Percentiles rank a stretch among this genome's conserved stretches.
Conservation (phyloP, 106 monocot genomes). For the Apostasia ramifera region DNA sequence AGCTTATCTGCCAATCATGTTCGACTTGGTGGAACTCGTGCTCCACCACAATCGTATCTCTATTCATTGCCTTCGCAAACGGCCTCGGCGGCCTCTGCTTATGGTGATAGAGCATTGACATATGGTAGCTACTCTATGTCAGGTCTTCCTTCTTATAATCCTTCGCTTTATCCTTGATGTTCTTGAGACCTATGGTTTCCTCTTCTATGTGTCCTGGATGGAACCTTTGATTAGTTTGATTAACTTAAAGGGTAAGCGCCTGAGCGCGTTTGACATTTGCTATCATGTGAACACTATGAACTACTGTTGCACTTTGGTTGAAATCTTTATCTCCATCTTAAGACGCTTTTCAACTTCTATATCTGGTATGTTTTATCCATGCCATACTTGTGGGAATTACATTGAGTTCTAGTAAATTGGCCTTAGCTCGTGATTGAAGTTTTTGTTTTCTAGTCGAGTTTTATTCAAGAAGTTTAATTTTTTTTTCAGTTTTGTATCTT, state of each 20-base stretch:
- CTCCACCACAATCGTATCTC: conserved; percentile 21
- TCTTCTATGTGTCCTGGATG: not conserved
- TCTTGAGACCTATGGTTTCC: not conserved
- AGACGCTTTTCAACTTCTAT: not conserved
- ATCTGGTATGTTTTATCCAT: not conserved
- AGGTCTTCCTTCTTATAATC: conserved; percentile 6
- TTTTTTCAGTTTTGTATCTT: too few relatives aligned
- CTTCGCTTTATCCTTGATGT: conserved; percentile 9
- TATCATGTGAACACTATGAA: too few relatives aligned
- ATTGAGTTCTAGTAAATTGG: too few relatives aligned
- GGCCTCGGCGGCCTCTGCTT: conserved; percentile 14
- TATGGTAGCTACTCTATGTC: conserved; percentile 13
- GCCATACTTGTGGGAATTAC: too few relatives aligned
- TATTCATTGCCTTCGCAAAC: conserved; percentile 22
- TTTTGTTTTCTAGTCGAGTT: too few relatives aligned
- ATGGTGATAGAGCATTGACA: conserved; percentile 22
- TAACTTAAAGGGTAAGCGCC: not conserved
- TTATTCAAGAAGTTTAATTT: too few relatives aligned
- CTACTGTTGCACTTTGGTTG: not conserved
- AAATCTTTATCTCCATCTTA: not conserved
- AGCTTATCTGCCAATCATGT: conserved; percentile 5
- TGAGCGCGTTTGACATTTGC: not conserved
- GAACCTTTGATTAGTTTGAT: not conserved
- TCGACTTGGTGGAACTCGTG: conserved; percentile 13
- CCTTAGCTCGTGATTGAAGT: too few relatives aligned